Conservation (phyloP, 805 yeast species). For the Saturnispora gosingensis region DNA sequence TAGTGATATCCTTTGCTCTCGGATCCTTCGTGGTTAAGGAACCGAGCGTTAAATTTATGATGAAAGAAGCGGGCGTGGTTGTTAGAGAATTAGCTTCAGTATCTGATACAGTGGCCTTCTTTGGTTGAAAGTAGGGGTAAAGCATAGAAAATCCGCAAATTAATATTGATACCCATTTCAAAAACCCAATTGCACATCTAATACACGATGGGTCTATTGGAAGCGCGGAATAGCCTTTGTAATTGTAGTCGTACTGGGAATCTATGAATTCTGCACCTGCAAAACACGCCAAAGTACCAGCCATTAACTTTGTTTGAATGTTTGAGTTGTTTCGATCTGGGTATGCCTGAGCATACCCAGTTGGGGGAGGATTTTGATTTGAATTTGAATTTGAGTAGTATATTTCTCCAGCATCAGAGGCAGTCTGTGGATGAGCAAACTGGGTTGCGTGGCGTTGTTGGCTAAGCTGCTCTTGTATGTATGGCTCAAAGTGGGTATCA, state of each 20-base stretch:
- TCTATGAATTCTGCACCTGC: slow-evolving; percentile 23
- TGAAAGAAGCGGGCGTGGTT: neutral
- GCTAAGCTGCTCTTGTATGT: neutral
- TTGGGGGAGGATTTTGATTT: neutral
- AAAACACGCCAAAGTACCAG: slow-evolving; percentile 29
- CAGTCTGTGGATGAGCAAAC: neutral
- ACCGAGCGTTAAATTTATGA: neutral
- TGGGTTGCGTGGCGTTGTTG: neutral
- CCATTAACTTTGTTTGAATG: slow-evolving; percentile 14
- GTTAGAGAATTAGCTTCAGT: neutral
- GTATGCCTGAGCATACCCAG: neutral
- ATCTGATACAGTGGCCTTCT: neutral
- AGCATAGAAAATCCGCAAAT: neutral
- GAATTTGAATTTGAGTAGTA: neutral
- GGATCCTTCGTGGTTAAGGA: neutral
- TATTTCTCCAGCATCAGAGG: neutral
- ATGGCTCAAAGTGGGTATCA: neutral
- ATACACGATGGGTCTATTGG: neutral
- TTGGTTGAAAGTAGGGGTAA: neutral
- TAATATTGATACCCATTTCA: neutral
- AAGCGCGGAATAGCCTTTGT: slow-evolving; percentile 10
- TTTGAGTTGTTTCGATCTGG: neutral
- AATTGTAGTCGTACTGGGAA: slow-evolving; percentile 9
- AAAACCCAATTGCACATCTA: neutral
- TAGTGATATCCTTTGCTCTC: slow-evolving; percentile 9